Base-by-base conservation (phyloP, 2,329 filamentous ascomycete species). In the Arthroderma uncinatum region DNA sequence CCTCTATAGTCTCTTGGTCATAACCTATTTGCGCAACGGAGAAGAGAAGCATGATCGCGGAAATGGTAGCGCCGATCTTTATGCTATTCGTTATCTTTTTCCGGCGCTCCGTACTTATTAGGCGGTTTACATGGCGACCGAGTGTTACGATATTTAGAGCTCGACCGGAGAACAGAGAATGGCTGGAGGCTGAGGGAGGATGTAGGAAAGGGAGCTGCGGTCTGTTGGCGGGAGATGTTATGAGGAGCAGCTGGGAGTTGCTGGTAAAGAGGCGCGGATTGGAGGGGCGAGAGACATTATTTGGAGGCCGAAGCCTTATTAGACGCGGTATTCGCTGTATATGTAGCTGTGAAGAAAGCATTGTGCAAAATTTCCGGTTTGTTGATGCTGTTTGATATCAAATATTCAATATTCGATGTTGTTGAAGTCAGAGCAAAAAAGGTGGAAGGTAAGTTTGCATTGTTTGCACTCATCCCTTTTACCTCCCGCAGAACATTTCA, bases 1-100 rank as follows among this genome's bases (percentile, higher is more conserved):
- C 79, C 73, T 96, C 90, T 47, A 88, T 76, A 59, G 79, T 75
- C 70, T 95, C 89, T 65, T 91, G 85, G 66, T 86, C 78, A 36
- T 89, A 68, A 14, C 84, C 84, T 61, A 83, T 81, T 62, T 79
- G 79, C 39, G 84, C 80, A 8, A 86, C 74, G 39, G 81, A 74
- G 42, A 83, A 71, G 59, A 85, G 79, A 47, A 79, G 73, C 6
- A 83, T 70, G 40, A 84, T 79, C 12, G 82, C 79, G 78, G 84
- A 91, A 40, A 87, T 89, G 62, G 87, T 87, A 33, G 84, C 74
- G 40, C 84, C 85, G 30, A 86, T 77, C 64, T 82, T 82, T 50
- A 88, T 76, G 64, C 92, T 86, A 61, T 86, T 78, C 61, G 81
- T 84, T 58, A 91, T 75, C 76, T 84, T 78, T 64, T 82, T 82